These are phyloP conservation scores for Daldinia vernicosa DNA, from an alignment of 495 filamentous ascomycete genomes.

Conservation along the genomic window DNA sequence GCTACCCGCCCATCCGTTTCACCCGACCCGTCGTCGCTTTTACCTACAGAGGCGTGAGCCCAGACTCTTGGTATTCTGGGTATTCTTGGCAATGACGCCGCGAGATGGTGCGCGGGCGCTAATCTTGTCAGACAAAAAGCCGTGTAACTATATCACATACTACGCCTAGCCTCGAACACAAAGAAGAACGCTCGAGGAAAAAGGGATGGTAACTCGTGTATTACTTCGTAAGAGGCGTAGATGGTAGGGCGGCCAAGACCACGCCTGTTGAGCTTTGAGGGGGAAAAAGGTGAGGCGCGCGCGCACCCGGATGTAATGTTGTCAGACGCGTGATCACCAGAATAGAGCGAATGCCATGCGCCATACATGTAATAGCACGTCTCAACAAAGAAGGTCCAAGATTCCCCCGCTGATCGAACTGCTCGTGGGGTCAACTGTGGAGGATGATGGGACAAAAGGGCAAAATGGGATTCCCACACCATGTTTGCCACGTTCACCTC, in stretches of 20 bases:
- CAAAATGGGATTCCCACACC: conserved; percentile 13
- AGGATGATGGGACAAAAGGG: conserved; percentile 1
- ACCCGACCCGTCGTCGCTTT: conserved; percentile 6
- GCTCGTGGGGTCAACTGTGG: conserved; percentile 24
- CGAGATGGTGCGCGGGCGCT: conserved; percentile 20
- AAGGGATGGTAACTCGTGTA: neutral
- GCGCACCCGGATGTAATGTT: neutral
- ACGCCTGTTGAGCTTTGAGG: conserved; percentile 14
- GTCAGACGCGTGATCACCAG: conserved; percentile 16
- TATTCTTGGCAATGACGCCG: neutral
- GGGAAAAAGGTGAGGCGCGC: conserved; percentile 1
- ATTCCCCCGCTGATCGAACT: conserved; percentile 24
- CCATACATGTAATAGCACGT: conserved; percentile 11
- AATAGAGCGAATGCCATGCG: neutral
- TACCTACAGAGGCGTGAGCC: neutral
- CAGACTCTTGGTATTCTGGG: conserved; percentile 12
- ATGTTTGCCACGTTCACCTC: conserved; percentile 23
- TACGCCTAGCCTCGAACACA: neutral
- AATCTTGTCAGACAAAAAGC: conserved; percentile 23
- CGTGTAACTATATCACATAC: conserved; percentile 15
- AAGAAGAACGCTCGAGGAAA: neutral
- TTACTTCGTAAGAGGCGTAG: conserved; percentile 2
- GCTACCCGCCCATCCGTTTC: conserved; percentile 13
- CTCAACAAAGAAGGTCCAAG: conserved; percentile 32
- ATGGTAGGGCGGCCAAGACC: conserved; percentile 10